These are phyloP conservation scores for Phaeomoniella chlamydospora DNA, from an alignment of 2,329 filamentous ascomycete genomes.

Conservation along the genomic window DNA sequence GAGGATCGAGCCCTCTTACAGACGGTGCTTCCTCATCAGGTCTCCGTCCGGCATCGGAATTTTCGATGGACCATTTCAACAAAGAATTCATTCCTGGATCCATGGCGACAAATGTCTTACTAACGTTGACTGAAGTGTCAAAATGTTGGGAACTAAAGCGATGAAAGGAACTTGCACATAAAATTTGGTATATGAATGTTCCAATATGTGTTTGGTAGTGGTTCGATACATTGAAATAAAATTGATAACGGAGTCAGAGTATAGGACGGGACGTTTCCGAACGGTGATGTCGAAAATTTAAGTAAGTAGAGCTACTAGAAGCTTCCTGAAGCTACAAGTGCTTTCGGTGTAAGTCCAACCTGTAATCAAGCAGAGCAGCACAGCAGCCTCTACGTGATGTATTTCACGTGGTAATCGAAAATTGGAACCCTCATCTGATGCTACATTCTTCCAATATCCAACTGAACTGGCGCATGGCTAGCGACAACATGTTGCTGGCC, in stretches of 20 bases:
- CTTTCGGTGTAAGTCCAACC: too few species aligned
- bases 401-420: too few species aligned
- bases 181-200: background rate
- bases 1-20: conserved; percentile 44
- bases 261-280: background rate
- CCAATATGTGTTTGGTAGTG: background rate
- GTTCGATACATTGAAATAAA: background rate
- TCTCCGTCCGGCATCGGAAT: conserved; percentile 31
- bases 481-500: too few species aligned
- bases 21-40: conserved; percentile 18
- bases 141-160: too few species aligned
- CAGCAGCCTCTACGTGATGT: too few species aligned
- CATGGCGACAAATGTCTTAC: conserved; percentile 21
- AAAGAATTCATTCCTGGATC: conserved; percentile 58
- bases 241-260: background rate
- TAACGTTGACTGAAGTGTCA: background rate
- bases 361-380: too few species aligned
- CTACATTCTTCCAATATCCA: too few species aligned
- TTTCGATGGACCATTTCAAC: conserved; percentile 64
- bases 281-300: background rate
- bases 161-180: background rate
- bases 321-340: background rate
- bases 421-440: too few species aligned
- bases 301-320: background rate
- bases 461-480: too few species aligned